A percentile compares a stretch with the other conserved stretches of the same genome.
Evolutionary conservation across 2,329 filamentous ascomycete species (phyloP).

Genomic region (Exophiala bonariae): DNA sequence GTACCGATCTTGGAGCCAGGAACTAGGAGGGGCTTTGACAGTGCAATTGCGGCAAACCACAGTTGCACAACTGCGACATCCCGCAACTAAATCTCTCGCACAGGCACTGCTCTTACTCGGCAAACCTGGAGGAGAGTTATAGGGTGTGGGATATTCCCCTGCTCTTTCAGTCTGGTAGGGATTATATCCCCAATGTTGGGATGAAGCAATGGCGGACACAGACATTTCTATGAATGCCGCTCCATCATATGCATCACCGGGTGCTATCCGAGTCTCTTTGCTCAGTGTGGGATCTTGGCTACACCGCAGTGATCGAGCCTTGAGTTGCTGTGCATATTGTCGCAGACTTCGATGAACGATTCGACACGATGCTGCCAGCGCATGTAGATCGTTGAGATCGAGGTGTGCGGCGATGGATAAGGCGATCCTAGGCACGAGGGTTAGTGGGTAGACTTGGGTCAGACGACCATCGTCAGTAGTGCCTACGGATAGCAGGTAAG

Average conservation of each 20-base stretch:
- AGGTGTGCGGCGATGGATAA: constrained; percentile 72
- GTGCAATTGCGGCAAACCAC: constrained; percentile 89
- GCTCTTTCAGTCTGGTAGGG: not conserved
- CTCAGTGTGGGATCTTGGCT: constrained; percentile 59
- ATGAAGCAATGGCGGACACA: not conserved
- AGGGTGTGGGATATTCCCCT: not conserved
- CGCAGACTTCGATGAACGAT: constrained; percentile 75
- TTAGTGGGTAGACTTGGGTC: constrained; percentile 26
- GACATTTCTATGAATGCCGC: constrained; percentile 2
- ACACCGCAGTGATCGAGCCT: constrained; percentile 76
- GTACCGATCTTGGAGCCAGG: constrained; percentile 70
- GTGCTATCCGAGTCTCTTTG: no score
- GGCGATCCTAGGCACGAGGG: constrained; percentile 62
- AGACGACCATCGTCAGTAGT: constrained; percentile 9
- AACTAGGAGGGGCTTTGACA: constrained; percentile 73
- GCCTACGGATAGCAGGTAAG: constrained; percentile 51
- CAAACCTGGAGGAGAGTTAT: constrained; percentile 46
- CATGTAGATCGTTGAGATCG: constrained; percentile 84
- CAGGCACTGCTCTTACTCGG: constrained; percentile 73
- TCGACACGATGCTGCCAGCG: constrained; percentile 78
- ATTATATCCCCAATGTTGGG: constrained; percentile 25
- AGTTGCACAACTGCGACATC: constrained; percentile 74
- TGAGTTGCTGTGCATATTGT: constrained; percentile 72
- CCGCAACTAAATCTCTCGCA: constrained; percentile 81
- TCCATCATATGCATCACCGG: constrained; percentile 11